These are phyloP conservation scores for Tardiomyces digboiensis DNA, from an alignment of 1,139 yeast species.

Conservation along the genomic window DNA sequence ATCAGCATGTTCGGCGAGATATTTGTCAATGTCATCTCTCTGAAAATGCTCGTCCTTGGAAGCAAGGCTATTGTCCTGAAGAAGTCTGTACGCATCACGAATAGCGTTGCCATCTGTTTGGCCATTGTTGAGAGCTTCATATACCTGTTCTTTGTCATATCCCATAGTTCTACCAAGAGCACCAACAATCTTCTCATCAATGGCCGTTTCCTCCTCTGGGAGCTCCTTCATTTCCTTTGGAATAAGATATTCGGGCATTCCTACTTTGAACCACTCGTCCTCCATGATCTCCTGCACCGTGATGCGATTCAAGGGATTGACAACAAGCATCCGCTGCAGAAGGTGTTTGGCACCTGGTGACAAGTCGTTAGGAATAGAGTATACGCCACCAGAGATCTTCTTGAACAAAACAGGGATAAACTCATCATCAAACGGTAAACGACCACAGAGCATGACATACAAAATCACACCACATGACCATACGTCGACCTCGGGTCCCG, in stretches of 20 bases:
- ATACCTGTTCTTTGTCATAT: constrained; percentile 77
- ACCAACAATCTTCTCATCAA: constrained; percentile 72
- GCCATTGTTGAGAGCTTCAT: constrained; percentile 46
- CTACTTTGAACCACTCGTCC: constrained; percentile 91
- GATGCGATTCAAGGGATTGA: constrained; percentile 90
- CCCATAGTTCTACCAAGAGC: constrained; percentile 89
- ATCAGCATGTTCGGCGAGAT: constrained; percentile 18
- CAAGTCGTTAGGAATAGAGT: constrained; percentile 82
- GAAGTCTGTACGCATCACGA: constrained; percentile 81
- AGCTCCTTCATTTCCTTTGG: constrained; percentile 47
- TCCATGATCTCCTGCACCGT: constrained; percentile 92
- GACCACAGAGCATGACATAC: constrained; percentile 94
- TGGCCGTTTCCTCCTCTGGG: constrained; percentile 21
- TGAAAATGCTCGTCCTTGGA: constrained; percentile 29
- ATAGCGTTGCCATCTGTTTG: constrained; percentile 54
- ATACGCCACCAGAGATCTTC: constrained; percentile 91
- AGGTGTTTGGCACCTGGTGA: constrained; percentile 83
- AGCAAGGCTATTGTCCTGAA: constrained; percentile 72
- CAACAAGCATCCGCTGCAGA: constrained; percentile 89
- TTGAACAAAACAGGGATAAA: constrained; percentile 94
- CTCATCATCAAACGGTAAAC: constrained; percentile 97
- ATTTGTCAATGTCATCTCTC: constrained; percentile 24
- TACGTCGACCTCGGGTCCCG: constrained; percentile 98
- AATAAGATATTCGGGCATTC: constrained; percentile 70
- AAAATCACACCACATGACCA: constrained; percentile 98